Percentiles rank a stretch among this genome's conserved stretches.
Conservation (phyloP, 129 eudicot species). For the Arctium lappa region DNA sequence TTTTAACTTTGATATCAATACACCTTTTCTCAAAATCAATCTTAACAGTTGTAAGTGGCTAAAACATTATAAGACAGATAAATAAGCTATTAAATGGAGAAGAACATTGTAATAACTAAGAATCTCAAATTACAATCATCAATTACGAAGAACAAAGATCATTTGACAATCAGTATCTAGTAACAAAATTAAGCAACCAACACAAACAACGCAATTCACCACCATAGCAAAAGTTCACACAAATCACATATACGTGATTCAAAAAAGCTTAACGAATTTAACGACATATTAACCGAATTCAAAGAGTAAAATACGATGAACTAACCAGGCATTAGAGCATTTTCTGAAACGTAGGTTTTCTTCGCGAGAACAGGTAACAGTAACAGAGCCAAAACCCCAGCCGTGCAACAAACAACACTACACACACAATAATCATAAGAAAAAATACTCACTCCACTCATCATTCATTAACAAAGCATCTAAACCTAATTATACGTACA, state of each 20-base stretch:
- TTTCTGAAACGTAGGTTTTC: conserved; percentile 87
- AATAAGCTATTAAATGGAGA: not conserved
- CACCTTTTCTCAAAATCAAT: not conserved
- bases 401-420: conserved; percentile 73
- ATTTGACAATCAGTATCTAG: not conserved
- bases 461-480: not conserved
- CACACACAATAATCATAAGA: conserved; percentile 6
- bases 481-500: not conserved
- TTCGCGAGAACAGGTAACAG: conserved; percentile 80
- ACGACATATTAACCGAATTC: not conserved
- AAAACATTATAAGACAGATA: not conserved
- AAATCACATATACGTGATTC: not conserved
- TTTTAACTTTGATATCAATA: not conserved
- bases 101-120: not conserved
- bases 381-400: conserved; percentile 76
- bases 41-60: not conserved
- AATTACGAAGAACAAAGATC: not conserved
- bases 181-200: not conserved
- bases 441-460: not conserved
- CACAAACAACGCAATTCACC: not conserved
- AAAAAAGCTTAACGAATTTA: not conserved
- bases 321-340: conserved; percentile 98
- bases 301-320: not conserved
- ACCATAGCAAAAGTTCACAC: conserved; percentile 14
- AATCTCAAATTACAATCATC: not conserved